Conservation (phyloP, 257 asterid species). For the Eustoma russellianum region DNA sequence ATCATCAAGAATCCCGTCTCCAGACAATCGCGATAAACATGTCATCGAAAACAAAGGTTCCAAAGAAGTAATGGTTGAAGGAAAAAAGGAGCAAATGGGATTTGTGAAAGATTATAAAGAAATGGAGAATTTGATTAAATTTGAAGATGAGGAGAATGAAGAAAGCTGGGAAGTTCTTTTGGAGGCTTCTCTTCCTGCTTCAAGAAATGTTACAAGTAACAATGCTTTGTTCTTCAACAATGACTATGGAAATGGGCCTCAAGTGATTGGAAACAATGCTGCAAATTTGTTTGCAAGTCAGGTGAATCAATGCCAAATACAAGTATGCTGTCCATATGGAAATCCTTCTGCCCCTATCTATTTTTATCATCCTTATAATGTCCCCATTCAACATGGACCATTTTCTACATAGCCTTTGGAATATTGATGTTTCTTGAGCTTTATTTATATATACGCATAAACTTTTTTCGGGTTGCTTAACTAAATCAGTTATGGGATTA, state of each 20-base stretch:
- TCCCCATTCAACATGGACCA: slow-evolving; percentile 14
- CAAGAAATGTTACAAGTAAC: slow-evolving; percentile 3
- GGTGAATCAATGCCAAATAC: slow-evolving; percentile 28
- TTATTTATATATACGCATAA: too few relatives aligned
- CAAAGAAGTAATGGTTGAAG: not conserved
- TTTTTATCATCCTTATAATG: slow-evolving; percentile 15
- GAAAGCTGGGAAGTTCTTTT: slow-evolving; percentile 52
- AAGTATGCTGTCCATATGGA: slow-evolving; percentile 20
- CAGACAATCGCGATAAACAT: slow-evolving; percentile 6
- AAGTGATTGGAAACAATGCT: not conserved
- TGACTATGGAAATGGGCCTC: not conserved
- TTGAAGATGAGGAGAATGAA: slow-evolving; percentile 24
- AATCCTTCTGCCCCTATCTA: slow-evolving; percentile 23
- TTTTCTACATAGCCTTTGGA: slow-evolving; percentile 22
- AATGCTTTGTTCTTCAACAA: not conserved
- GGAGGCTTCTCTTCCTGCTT: slow-evolving; percentile 43
- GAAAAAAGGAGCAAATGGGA: not conserved
- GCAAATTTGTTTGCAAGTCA: slow-evolving; percentile 6
- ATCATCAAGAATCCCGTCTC: slow-evolving; percentile 18
- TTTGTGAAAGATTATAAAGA: slow-evolving; percentile 10
- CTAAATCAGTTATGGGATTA: too few relatives aligned
- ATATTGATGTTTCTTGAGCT: slow-evolving; percentile 9
- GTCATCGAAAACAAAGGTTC: not conserved
- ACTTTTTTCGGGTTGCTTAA: too few relatives aligned
- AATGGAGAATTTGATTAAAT: slow-evolving; percentile 36